Percentiles rank a stretch among this genome's conserved stretches.
phyloP scores from a whole-genome alignment of 1,284 basidiomycete genomes.

The Rhizopogon parksii region DNA sequence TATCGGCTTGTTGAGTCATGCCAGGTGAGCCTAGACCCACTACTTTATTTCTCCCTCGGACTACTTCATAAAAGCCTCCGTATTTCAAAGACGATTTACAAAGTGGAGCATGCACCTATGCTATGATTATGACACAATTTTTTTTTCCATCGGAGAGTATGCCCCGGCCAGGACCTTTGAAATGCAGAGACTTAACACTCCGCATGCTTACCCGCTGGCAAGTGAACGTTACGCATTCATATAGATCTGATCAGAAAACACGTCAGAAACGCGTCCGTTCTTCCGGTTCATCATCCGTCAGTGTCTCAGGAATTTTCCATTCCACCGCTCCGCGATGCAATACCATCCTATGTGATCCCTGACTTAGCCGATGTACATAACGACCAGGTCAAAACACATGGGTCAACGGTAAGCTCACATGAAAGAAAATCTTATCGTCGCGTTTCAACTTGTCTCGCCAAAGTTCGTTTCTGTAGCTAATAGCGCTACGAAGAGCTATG shows the following conservation, averaged over 20 bases:
- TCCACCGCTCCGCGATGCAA: constrained; percentile 36
- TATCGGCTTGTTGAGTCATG: background rate
- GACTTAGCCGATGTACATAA: background rate
- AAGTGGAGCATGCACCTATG: constrained; percentile 10
- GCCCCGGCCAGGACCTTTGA: constrained; percentile 19
- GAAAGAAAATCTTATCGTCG: background rate
- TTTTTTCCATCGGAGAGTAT: background rate
- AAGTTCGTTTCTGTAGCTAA: background rate
- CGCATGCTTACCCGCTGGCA: constrained; percentile 46
- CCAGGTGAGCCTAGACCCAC: background rate
- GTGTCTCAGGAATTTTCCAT: constrained; percentile 35
- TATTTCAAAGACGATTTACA: background rate
- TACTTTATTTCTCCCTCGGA: background rate
- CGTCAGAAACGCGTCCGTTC: constrained; percentile 31
- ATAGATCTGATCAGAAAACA: constrained; percentile 15
- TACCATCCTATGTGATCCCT: background rate
- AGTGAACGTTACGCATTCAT: constrained; percentile 37
- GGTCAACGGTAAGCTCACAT: background rate
- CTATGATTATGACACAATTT: constrained; percentile 2
- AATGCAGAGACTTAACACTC: constrained; percentile 51
- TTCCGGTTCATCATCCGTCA: constrained; percentile 39
- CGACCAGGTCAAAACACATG: background rate
- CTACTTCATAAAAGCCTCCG: background rate
- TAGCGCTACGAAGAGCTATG: background rate
- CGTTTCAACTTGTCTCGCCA: background rate